phyloP scores from a whole-genome alignment of 1,284 basidiomycete genomes.

The Ustilago esculenta region DNA sequence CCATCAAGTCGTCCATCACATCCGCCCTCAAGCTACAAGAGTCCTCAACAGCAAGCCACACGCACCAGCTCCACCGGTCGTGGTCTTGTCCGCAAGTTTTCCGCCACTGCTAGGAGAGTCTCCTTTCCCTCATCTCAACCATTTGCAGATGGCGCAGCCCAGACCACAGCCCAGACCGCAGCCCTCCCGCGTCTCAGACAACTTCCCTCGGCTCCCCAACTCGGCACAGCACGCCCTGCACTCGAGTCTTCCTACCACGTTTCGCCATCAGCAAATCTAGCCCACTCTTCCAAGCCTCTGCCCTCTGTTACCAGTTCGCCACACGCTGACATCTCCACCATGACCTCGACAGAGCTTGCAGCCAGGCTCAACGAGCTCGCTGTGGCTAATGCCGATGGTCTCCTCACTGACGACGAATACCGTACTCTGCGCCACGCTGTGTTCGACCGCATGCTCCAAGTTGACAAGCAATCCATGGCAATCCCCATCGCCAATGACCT shows the following conservation, averaged over 20 bases:
- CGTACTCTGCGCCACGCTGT: slow-evolving; percentile 49
- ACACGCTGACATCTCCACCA: slow-evolving; percentile 18
- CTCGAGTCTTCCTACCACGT: not conserved
- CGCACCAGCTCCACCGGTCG: not conserved
- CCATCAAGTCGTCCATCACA: slow-evolving; percentile 4
- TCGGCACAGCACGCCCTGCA: not conserved
- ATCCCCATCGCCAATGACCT: slow-evolving; percentile 16
- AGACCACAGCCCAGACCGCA: not conserved
- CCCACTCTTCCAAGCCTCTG: not conserved
- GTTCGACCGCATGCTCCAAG: slow-evolving; percentile 49
- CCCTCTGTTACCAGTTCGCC: not conserved
- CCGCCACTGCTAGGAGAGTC: slow-evolving; percentile 4
- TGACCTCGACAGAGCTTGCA: slow-evolving; percentile 43
- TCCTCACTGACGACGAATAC: slow-evolving; percentile 57
- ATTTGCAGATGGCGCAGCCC: not conserved
- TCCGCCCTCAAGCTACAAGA: slow-evolving; percentile 26
- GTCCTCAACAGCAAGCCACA: not conserved
- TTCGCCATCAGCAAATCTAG: not conserved
- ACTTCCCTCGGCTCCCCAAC: not conserved
- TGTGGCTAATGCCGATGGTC: slow-evolving; percentile 56
- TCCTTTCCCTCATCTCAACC: not conserved
- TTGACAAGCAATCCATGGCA: slow-evolving; percentile 27
- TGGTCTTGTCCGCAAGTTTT: slow-evolving; percentile 17
- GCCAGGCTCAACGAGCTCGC: slow-evolving; percentile 56
- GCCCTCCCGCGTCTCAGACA: too few species aligned